A percentile compares a stretch with the other conserved stretches of the same genome.
Evolutionary conservation across 768 basidiomycete genomes (phyloP).

Genomic region (Paxillus rubicundulus): DNA sequence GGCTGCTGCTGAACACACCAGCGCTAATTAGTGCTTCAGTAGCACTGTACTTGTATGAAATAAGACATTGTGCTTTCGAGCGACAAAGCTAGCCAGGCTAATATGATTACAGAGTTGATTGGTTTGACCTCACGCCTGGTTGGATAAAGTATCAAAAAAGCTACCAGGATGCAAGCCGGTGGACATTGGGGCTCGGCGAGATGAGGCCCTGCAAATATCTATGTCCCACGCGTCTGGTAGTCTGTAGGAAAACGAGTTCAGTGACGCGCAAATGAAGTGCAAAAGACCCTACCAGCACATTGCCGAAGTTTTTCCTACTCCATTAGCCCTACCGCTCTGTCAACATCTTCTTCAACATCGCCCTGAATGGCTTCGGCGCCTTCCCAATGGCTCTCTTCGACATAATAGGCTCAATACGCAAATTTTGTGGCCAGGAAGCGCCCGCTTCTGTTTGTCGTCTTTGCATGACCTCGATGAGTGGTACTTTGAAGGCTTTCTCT

Average conservation of each 20-base stretch:
- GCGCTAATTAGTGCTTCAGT: background rate
- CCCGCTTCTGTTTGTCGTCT: slow-evolving; percentile 39
- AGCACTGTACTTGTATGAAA: background rate
- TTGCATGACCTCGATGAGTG: slow-evolving; percentile 43
- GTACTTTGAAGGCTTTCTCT: slow-evolving; percentile 25
- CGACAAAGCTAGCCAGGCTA: too few species aligned
- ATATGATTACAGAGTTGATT: background rate
- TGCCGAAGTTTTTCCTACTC: too few species aligned
- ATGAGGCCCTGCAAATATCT: too few species aligned
- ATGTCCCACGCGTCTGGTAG: too few species aligned
- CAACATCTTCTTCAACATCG: slow-evolving; percentile 40
- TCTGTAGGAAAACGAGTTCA: too few species aligned
- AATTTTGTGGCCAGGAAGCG: slow-evolving; percentile 44
- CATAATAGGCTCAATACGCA: slow-evolving; percentile 49
- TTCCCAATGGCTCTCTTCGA: slow-evolving; percentile 39
- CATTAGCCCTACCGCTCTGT: slow-evolving; percentile 28
- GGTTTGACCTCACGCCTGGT: background rate
- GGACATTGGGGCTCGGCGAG: too few species aligned
- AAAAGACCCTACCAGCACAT: background rate
- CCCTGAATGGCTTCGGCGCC: slow-evolving; percentile 37
- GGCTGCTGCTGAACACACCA: background rate
- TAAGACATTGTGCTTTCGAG: background rate
- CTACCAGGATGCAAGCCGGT: too few species aligned
- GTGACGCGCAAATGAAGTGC: background rate
- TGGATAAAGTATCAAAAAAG: too few species aligned